These are phyloP conservation scores for Cladobotryum mycophilum DNA, from an alignment of 2,329 filamentous ascomycete genomes.

Conservation along the genomic window DNA sequence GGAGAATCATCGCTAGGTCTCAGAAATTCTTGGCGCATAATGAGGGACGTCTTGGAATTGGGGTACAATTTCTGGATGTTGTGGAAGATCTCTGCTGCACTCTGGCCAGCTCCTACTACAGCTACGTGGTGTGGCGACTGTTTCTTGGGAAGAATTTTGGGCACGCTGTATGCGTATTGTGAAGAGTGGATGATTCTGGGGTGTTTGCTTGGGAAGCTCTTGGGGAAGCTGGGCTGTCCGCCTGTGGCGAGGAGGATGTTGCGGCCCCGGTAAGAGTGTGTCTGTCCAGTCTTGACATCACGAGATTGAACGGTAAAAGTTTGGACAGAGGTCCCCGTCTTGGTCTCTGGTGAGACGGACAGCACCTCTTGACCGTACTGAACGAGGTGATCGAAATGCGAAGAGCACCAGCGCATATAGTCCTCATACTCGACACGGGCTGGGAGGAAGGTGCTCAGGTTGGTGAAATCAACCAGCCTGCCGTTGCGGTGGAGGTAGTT, in stretches of 20 bases:
- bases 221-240: conserved; percentile 63
- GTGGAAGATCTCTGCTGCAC: conserved; percentile 91
- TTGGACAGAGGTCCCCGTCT: conserved; percentile 42
- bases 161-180: conserved; percentile 64
- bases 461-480: conserved; percentile 84
- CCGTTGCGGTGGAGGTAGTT: conserved; percentile 83
- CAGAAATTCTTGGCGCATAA: conserved; percentile 79
- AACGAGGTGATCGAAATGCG: conserved; percentile 67
- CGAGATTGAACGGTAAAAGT: conserved; percentile 63
- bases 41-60: conserved; percentile 67
- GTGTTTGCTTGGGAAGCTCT: conserved; percentile 60
- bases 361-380: conserved; percentile 73
- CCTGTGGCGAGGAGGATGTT: conserved; percentile 59
- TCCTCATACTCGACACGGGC: conserved; percentile 87
- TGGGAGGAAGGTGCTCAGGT: conserved; percentile 82
- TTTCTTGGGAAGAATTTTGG: conserved; percentile 51
- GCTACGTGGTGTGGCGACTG: conserved; percentile 64
- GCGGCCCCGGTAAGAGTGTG: conserved; percentile 49
- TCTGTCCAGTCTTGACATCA: conserved; percentile 51
- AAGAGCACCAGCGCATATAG: conserved; percentile 89
- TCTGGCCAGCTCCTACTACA: conserved; percentile 84
- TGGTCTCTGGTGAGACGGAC: conserved; percentile 55
- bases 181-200: conserved; percentile 82
- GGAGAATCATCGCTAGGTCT: conserved; percentile 92
- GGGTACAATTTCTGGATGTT: conserved; percentile 79